phyloP scores from a whole-genome alignment of 106 monocot species.

The Dioscorea zingiberensis region DNA sequence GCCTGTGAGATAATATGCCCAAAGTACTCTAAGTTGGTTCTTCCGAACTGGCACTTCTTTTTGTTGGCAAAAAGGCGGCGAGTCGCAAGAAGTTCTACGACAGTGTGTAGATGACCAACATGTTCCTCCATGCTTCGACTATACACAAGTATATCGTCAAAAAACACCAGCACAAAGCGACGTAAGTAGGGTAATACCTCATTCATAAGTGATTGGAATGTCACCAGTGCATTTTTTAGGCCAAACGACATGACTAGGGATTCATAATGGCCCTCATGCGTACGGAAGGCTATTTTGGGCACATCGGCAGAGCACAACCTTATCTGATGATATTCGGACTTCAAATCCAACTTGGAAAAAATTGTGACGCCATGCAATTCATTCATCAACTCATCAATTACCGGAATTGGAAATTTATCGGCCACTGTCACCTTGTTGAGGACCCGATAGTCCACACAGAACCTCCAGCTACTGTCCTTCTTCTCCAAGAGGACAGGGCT shows the following conservation, averaged over 20 bases:
- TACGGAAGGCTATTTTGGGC: not conserved
- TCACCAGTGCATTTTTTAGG: no score
- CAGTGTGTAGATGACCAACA: not conserved
- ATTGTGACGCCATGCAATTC: not conserved
- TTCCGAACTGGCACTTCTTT: not conserved
- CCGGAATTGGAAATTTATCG: not conserved
- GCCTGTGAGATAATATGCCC: not conserved
- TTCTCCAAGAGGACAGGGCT: not conserved
- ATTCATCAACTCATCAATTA: constrained; percentile 4
- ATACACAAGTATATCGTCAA: constrained; percentile 2
- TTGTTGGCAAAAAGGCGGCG: not conserved
- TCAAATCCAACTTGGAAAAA: constrained; percentile 2
- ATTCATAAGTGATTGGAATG: no score
- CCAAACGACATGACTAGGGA: no score
- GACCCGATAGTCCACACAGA: constrained; percentile 4
- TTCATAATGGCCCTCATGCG: not conserved
- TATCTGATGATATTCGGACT: not conserved
- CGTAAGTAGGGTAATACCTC: not conserved
- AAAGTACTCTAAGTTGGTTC: not conserved
- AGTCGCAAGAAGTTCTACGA: not conserved
- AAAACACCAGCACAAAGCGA: not conserved
- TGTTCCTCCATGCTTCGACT: not conserved
- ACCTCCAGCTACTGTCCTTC: constrained; percentile 1
- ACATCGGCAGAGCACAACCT: not conserved
- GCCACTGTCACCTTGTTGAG: not conserved